Evolutionary conservation across 2,329 filamentous ascomycete species (phyloP).

Genomic region (Aspergillus niger): DNA sequence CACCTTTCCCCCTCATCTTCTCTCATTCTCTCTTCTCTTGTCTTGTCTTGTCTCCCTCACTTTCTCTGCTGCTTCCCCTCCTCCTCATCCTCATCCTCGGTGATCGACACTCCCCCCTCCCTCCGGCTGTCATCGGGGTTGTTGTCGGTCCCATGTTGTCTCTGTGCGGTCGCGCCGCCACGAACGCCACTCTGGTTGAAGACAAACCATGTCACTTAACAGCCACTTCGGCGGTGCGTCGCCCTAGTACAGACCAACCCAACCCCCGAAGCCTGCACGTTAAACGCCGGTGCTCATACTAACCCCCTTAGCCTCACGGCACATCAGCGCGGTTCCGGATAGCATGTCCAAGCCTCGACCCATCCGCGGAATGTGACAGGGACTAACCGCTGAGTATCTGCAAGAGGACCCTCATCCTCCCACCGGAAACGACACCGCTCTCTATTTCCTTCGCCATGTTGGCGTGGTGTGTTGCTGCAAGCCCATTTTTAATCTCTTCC

Average conservation of each 20-base stretch:
- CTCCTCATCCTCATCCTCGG: background rate
- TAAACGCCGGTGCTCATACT: background rate
- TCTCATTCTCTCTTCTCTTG: background rate
- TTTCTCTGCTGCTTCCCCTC: background rate
- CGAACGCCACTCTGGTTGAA: background rate
- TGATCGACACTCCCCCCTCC: background rate
- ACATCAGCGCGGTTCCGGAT: background rate
- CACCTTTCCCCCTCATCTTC: background rate
- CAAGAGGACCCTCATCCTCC: constrained; percentile 7
- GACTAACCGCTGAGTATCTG: constrained; percentile 2
- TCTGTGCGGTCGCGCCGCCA: background rate
- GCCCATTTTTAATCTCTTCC: background rate
- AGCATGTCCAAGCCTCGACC: background rate
- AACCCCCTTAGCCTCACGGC: background rate
- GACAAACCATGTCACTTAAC: background rate
- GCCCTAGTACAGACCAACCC: background rate
- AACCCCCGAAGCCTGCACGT: background rate
- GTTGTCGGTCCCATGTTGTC: background rate
- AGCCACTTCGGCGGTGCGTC: background rate
- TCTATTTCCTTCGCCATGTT: background rate
- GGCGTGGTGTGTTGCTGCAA: background rate
- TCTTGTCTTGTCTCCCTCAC: background rate
- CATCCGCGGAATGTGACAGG: constrained; percentile 9
- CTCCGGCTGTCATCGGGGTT: background rate
- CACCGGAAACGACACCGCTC: background rate